Evolutionary conservation across 495 filamentous ascomycete genomes (phyloP), one percentile per base, ranked within the genome.

Genomic region (Hypoxylon trugodes): DNA sequence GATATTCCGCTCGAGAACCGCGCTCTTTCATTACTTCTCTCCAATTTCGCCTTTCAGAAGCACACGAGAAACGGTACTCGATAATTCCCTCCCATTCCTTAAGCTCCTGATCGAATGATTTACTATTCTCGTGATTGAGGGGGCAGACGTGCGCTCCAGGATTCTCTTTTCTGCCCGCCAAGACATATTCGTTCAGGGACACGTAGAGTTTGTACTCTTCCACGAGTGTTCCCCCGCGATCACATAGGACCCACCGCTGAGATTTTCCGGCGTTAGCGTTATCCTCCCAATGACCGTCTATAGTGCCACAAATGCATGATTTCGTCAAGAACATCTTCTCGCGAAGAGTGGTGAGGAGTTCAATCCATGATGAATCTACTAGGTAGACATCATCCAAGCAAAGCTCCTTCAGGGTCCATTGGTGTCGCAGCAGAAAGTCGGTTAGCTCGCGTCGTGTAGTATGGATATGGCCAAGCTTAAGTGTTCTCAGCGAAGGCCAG

Each of bases 311-410:
- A 21, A 69, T 38, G 22, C 28, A 61, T 32, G 36, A 43, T 4
- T 46, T 25, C 16, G 57, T 50, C 8, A 69, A 46, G n/a, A 24
- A 32, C 2, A 69, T 41, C 22, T 65, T 32, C 8, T 22, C 40
- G 15, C 60, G 52, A 16, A 69, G 60, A 30, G 36, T 38, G 7
- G 55, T 38, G 6, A 69, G 19, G 4, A 69, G 50, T 4, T 30
- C 41, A 9, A 37, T 13, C 66, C 60, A 65, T n/a, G 66, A 69
- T 4, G 60, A 61, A 13, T 12, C 36, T 4, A 9, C 2, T 4
- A 69, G 51, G 37, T 28, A 28, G 3, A 61, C 8, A 21, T 61
- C 33, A 10, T 25, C 16, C 2, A 65, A 46, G 10, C 42, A 48
- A 2, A 69, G 46, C 10, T 22, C 54, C 21, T 36, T 37, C 12